Conservation (phyloP, 1,139 yeast species). For the Pneumocystis jirovecii region DNA sequence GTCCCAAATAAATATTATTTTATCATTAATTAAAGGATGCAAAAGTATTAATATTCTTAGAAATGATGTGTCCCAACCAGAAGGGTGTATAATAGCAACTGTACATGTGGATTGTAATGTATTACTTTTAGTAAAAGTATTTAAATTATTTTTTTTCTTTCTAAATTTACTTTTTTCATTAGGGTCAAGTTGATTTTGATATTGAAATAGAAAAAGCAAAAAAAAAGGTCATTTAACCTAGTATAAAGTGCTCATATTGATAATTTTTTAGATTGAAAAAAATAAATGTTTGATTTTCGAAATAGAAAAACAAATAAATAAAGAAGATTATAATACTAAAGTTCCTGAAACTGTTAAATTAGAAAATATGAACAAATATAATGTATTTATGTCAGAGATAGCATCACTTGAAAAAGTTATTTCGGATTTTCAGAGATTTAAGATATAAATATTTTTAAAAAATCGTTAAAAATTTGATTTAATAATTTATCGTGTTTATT, state of each 20-base stretch:
- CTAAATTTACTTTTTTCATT: not conserved
- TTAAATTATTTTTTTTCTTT: not conserved
- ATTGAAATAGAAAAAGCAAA: constrained; percentile 73
- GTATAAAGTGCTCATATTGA: not conserved
- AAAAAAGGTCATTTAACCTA: constrained; percentile 17
- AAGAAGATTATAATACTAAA: constrained; percentile 72
- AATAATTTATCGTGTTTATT: not conserved
- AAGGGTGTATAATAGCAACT: constrained; percentile 78
- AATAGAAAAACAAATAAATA: constrained; percentile 47
- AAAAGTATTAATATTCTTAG: constrained; percentile 37
- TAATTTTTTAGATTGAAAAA: constrained; percentile 45
- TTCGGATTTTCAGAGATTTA: not conserved
- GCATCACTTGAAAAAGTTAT: constrained; percentile 37
- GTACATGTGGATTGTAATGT: constrained; percentile 72
- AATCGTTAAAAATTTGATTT: not conserved
- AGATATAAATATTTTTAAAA: not conserved
- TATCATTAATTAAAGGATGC: constrained; percentile 59
- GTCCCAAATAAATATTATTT: constrained; percentile 69
- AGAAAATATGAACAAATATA: constrained; percentile 52
- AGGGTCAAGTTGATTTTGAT: constrained; percentile 87
- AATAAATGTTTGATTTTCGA: constrained; percentile 34
- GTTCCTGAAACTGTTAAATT: constrained; percentile 74
- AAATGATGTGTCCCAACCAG: constrained; percentile 33
- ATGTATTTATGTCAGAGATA: constrained; percentile 60
- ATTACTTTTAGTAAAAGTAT: constrained; percentile 54